Evolutionary conservation across 2,329 filamentous ascomycete genomes (phyloP).

Genomic region (Cercospora sp.): DNA sequence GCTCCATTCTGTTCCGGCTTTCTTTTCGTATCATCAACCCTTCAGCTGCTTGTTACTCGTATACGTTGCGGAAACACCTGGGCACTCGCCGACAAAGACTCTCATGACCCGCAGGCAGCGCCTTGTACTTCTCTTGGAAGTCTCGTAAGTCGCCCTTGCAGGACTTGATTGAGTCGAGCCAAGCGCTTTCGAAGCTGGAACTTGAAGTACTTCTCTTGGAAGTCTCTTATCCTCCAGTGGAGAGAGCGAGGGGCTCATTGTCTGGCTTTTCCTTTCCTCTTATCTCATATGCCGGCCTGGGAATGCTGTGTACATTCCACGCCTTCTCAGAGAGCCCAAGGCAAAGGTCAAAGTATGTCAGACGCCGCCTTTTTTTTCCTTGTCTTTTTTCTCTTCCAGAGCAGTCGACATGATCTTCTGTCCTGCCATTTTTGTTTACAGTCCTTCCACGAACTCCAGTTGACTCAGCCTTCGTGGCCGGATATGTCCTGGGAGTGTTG

Average conservation of each 20-base stretch:
- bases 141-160: background rate
- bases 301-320: background rate
- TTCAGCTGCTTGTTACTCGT: background rate
- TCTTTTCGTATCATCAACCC: background rate
- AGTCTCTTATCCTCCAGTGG: slow-evolving; percentile 10
- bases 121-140: background rate
- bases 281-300: slow-evolving; percentile 1
- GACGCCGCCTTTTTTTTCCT: background rate
- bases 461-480: background rate
- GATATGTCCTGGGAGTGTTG: background rate
- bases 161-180: background rate
- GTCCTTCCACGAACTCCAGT: background rate
- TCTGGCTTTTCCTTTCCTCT: background rate
- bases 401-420: background rate
- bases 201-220: slow-evolving; percentile 14
- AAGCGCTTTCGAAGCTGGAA: slow-evolving; percentile 7
- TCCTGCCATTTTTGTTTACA: background rate
- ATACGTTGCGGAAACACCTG: background rate
- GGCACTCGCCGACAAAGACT: background rate
- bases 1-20: background rate
- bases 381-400: no score
- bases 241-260: background rate
- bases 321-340: background rate
- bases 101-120: background rate
- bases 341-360: background rate